A percentile compares a stretch with the other conserved stretches of the same genome.
These are phyloP conservation scores for Beauveria medogensis DNA, from an alignment of 2,329 filamentous ascomycete genomes.

Conservation along the genomic window DNA sequence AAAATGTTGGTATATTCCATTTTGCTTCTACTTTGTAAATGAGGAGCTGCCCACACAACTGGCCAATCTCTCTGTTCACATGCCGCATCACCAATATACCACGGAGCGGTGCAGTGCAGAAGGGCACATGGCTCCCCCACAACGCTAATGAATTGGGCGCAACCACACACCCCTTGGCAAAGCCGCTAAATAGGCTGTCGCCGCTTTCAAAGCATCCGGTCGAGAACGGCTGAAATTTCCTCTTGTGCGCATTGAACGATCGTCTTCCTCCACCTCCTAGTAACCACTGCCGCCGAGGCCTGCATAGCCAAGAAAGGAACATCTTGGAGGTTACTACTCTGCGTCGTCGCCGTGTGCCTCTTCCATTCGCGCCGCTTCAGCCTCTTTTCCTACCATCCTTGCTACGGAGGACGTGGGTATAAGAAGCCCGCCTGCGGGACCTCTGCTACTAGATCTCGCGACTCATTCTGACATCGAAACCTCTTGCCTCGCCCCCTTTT, in stretches of 20 bases:
- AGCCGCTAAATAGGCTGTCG: conserved; percentile 7
- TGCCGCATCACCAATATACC: neutral
- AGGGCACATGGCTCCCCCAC: neutral
- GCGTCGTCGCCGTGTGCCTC: neutral
- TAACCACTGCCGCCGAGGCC: neutral
- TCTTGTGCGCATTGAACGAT: conserved; percentile 5
- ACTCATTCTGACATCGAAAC: neutral
- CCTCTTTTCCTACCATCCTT: neutral
- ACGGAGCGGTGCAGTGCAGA: neutral
- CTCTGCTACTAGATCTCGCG: neutral
- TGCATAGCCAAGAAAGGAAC: neutral
- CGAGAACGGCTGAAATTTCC: conserved; percentile 9
- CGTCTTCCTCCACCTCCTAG: neutral
- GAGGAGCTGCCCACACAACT: neutral
- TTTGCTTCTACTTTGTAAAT: neutral
- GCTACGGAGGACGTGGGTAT: neutral
- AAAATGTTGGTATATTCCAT: too few relatives aligned
- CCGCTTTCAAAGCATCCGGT: conserved; percentile 4
- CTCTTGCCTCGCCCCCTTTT: neutral
- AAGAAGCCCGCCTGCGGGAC: conserved; percentile 7
- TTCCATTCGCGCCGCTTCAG: neutral
- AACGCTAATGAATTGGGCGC: neutral
- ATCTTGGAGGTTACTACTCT: neutral
- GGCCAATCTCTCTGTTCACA: neutral
- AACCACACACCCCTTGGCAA: neutral